These are phyloP conservation scores for Lepraria neglecta DNA, from an alignment of 495 filamentous ascomycete genomes.

Conservation along the genomic window DNA sequence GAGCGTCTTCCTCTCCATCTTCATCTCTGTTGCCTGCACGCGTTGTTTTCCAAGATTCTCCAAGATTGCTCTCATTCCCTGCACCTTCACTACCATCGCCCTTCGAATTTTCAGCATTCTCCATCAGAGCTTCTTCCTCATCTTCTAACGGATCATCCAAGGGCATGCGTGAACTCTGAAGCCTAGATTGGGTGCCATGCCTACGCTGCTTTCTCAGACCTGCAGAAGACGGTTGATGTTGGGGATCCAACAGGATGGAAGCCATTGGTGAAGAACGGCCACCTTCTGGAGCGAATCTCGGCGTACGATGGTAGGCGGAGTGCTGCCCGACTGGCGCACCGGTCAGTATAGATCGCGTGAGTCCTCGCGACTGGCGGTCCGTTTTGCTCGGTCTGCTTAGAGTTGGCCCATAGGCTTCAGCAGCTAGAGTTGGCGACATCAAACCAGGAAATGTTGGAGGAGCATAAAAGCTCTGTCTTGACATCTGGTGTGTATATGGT, in stretches of 20 bases:
- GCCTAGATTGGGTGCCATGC: constrained; percentile 46
- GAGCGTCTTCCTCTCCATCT: constrained; percentile 44
- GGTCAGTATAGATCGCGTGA: constrained; percentile 17
- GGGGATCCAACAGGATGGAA: constrained; percentile 77
- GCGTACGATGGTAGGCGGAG: constrained; percentile 29
- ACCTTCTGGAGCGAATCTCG: constrained; percentile 28
- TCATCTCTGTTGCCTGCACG: constrained; percentile 42
- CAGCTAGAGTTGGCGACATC: constrained; percentile 53
- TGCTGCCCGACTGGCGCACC: constrained; percentile 18
- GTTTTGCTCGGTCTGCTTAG: constrained; percentile 13
- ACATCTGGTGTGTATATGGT: constrained; percentile 46
- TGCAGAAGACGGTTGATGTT: constrained; percentile 69
- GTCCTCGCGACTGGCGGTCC: constrained; percentile 33
- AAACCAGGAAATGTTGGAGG: constrained; percentile 71
- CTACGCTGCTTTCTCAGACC: constrained; percentile 42
- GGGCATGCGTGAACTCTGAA: constrained; percentile 39
- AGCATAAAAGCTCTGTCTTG: constrained; percentile 58
- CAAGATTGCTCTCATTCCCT: constrained; percentile 52
- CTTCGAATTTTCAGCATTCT: constrained; percentile 26
- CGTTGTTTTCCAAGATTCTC: constrained; percentile 60
- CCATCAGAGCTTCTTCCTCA: constrained; percentile 37
- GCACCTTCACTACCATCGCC: constrained; percentile 40
- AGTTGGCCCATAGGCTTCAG: constrained; percentile 43
- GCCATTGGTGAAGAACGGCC: constrained; percentile 39
- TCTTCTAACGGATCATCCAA: constrained; percentile 40